These are phyloP conservation scores for Leccinum barrowsii DNA, from an alignment of 768 basidiomycete genomes.

Conservation along the genomic window DNA sequence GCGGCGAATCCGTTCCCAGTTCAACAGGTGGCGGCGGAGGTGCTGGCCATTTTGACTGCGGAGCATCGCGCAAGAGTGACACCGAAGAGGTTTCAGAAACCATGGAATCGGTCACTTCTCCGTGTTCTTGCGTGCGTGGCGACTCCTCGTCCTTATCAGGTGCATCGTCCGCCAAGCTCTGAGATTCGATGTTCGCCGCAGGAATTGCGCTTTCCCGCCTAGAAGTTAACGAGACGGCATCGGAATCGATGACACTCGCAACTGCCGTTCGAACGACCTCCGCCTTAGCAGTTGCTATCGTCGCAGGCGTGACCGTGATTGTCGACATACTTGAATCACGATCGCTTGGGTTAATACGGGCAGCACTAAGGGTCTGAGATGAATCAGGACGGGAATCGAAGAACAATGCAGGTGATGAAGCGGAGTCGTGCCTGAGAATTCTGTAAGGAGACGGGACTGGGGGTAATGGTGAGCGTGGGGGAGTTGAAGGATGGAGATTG, in stretches of 20 bases:
- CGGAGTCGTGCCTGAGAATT: neutral
- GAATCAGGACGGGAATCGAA: slow-evolving; percentile 15
- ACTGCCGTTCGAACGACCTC: slow-evolving; percentile 48
- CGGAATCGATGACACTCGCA: slow-evolving; percentile 46
- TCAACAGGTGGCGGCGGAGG: slow-evolving; percentile 30
- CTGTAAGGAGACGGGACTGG: slow-evolving; percentile 6
- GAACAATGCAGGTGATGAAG: neutral
- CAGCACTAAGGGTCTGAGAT: slow-evolving; percentile 18
- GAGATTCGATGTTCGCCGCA: slow-evolving; percentile 7
- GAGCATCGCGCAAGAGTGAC: slow-evolving; percentile 16
- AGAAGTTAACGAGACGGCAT: slow-evolving; percentile 19
- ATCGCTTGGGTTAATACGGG: slow-evolving; percentile 17
- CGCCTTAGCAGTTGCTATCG: slow-evolving; percentile 44
- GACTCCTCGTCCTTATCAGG: slow-evolving; percentile 1
- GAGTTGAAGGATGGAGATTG: slow-evolving; percentile 4
- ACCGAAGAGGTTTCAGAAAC: slow-evolving; percentile 12
- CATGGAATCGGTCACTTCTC: slow-evolving; percentile 13
- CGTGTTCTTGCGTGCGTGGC: slow-evolving; percentile 7
- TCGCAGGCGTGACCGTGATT: slow-evolving; percentile 41
- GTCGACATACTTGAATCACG: slow-evolving; percentile 36
- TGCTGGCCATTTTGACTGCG: slow-evolving; percentile 29
- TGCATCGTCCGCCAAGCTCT: neutral
- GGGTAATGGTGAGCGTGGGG: slow-evolving; percentile 8
- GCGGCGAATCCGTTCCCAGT: slow-evolving; percentile 21
- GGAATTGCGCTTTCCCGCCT: slow-evolving; percentile 12